phyloP scores from a whole-genome alignment of 1,139 yeast species.

The Yamadazyma dendronema region DNA sequence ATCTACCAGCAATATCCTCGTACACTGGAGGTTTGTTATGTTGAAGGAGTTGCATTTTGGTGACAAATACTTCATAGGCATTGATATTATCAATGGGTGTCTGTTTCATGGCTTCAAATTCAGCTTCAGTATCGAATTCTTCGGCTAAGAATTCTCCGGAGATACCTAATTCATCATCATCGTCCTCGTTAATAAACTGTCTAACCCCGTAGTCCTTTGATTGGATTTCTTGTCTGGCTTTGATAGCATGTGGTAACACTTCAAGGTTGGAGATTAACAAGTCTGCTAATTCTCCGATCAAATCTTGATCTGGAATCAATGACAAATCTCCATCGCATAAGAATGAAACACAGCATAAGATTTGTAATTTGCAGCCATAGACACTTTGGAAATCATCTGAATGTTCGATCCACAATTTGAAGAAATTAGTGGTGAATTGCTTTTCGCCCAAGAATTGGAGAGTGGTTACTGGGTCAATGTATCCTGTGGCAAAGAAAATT shows the following conservation, averaged over 20 bases:
- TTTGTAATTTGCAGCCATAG: slow-evolving; percentile 55
- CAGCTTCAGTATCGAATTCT: slow-evolving; percentile 50
- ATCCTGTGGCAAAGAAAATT: slow-evolving; percentile 40
- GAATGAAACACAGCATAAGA: slow-evolving; percentile 39
- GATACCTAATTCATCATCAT: slow-evolving; percentile 27
- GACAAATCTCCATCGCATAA: slow-evolving; percentile 28
- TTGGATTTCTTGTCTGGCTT: slow-evolving; percentile 43
- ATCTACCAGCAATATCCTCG: slow-evolving; percentile 37
- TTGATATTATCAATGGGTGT: slow-evolving; percentile 52
- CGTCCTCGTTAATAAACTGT: slow-evolving; percentile 20
- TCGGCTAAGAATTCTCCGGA: slow-evolving; percentile 33
- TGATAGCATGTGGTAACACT: slow-evolving; percentile 48
- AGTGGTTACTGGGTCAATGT: slow-evolving; percentile 40
- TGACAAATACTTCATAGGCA: slow-evolving; percentile 45
- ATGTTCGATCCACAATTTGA: slow-evolving; percentile 50
- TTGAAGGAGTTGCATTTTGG: slow-evolving; percentile 27
- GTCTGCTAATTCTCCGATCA: slow-evolving; percentile 39
- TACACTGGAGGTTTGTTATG: slow-evolving; percentile 33
- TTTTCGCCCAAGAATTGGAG: slow-evolving; percentile 38
- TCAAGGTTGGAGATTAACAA: slow-evolving; percentile 42
- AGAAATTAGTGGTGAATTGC: slow-evolving; percentile 36
- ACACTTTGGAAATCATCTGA: slow-evolving; percentile 51
- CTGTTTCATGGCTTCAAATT: slow-evolving; percentile 51
- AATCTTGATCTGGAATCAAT: slow-evolving; percentile 31
- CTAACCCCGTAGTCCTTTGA: slow-evolving; percentile 33